Conservation (phyloP, 2,329 filamentous ascomycete species). For the Penicillium palitans region DNA sequence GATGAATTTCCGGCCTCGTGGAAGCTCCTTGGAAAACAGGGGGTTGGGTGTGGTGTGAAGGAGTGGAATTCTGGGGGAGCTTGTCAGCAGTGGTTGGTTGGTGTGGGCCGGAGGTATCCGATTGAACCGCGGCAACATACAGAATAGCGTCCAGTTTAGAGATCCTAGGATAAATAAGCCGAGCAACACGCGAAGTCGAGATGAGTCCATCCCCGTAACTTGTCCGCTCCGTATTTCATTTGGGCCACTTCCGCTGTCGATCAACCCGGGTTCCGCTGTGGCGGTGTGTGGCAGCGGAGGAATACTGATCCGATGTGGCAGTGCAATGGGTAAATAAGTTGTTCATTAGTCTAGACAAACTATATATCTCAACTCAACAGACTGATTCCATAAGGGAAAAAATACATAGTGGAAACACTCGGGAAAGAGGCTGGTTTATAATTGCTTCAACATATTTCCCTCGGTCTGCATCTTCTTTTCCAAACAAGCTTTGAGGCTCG, state of each 20-base stretch:
- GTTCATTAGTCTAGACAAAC: background rate
- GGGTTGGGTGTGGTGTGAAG: conserved; percentile 14
- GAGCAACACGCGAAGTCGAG: conserved; percentile 10
- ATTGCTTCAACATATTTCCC: background rate
- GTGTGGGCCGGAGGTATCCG: conserved; percentile 1
- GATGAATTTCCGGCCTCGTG: conserved; percentile 4
- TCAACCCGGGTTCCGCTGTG: conserved; percentile 29
- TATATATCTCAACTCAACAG: too few species aligned
- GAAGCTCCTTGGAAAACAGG: conserved; percentile 20
- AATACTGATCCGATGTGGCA: conserved; percentile 37
- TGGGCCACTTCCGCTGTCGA: conserved; percentile 35
- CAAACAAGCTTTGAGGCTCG: conserved; percentile 8
- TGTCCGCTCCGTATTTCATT: conserved; percentile 17
- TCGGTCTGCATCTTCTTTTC: background rate
- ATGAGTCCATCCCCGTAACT: conserved; percentile 15
- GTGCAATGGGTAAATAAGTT: background rate
- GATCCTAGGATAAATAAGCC: conserved; percentile 1
- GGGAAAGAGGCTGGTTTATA: background rate
- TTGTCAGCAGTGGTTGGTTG: conserved; percentile 16
- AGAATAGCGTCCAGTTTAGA: background rate
- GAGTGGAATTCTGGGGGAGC: conserved; percentile 10
- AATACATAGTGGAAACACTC: background rate
- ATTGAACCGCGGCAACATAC: conserved; percentile 1
- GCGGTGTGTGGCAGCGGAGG: conserved; percentile 22
- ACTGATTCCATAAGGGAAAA: background rate